Evolutionary conservation across 495 filamentous ascomycete genomes (phyloP).

Genomic region (Tuber umbilicatum): DNA sequence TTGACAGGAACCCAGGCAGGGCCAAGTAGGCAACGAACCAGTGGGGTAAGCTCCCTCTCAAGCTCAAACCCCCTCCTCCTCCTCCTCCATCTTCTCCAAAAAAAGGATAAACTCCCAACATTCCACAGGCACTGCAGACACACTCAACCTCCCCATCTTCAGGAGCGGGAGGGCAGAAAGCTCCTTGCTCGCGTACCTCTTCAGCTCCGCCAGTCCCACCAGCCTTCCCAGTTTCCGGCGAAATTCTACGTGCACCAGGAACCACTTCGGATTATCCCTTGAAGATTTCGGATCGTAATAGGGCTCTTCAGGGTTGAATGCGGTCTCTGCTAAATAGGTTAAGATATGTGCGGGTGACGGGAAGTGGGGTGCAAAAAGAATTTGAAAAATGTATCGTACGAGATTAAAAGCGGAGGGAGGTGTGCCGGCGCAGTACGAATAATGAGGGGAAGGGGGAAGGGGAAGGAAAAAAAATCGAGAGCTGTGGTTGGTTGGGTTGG

Average conservation of each 20-base stretch:
- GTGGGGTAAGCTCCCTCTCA: not conserved
- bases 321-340: conserved; percentile 55
- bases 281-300: conserved; percentile 76
- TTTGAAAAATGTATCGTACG: not conserved
- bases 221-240: conserved; percentile 68
- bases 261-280: conserved; percentile 80
- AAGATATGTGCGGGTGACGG: conserved; percentile 18
- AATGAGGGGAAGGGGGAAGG: not conserved
- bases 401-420: not conserved
- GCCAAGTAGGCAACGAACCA: not conserved
- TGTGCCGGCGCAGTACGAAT: not conserved
- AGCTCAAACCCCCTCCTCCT: not conserved
- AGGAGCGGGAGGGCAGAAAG: conserved; percentile 80
- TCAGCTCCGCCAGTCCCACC: conserved; percentile 67
- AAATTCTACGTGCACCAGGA: conserved; percentile 79
- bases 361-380: not conserved
- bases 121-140: conserved; percentile 61
- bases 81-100: conserved; percentile 43
- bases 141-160: conserved; percentile 72
- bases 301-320: conserved; percentile 67
- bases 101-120: conserved; percentile 78
- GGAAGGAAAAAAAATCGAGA: not conserved
- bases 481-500: not conserved
- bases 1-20: not conserved
- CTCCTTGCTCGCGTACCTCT: conserved; percentile 55